phyloP scores from a whole-genome alignment of 1,139 yeast genomes.

The Geotrichum klebahnii region DNA sequence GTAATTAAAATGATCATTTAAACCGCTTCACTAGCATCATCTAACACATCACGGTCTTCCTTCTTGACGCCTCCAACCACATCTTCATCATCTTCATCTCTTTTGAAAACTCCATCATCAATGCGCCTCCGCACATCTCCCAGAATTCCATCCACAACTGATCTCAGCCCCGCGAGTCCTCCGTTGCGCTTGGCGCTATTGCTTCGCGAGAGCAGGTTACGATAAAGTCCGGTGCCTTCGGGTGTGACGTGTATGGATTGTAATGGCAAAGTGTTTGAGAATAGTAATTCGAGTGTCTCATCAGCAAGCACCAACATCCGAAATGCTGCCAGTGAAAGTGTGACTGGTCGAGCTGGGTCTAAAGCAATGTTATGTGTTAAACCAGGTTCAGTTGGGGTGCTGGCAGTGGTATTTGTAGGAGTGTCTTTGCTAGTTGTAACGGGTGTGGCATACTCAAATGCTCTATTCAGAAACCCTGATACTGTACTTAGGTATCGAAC shows the following conservation, averaged over 20 bases:
- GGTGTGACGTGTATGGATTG: conserved; percentile 64
- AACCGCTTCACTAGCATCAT: too few relatives aligned
- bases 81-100: conserved; percentile 9
- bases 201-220: conserved; percentile 16
- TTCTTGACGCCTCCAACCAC: conserved; percentile 27
- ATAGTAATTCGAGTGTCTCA: conserved; percentile 83
- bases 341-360: conserved; percentile 73
- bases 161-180: conserved; percentile 53
- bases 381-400: conserved; percentile 29
- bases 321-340: conserved; percentile 78
- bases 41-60: conserved; percentile 34
- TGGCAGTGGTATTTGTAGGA: conserved; percentile 39
- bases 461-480: conserved; percentile 77
- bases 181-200: conserved; percentile 26
- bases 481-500: conserved; percentile 85
- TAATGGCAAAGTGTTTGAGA: conserved; percentile 62
- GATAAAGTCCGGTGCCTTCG: conserved; percentile 36
- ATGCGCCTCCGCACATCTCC: conserved; percentile 88
- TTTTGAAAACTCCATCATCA: conserved; percentile 49
- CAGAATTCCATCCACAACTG: conserved; percentile 83
- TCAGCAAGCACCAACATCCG: conserved; percentile 93
- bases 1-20: too few relatives aligned
- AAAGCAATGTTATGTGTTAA: conserved; percentile 74
- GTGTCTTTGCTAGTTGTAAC: conserved; percentile 51
- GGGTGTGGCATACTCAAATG: conserved; percentile 87